phyloP scores from a whole-genome alignment of 257 asterid genomes.

The Rauvolfia tetraphylla region DNA sequence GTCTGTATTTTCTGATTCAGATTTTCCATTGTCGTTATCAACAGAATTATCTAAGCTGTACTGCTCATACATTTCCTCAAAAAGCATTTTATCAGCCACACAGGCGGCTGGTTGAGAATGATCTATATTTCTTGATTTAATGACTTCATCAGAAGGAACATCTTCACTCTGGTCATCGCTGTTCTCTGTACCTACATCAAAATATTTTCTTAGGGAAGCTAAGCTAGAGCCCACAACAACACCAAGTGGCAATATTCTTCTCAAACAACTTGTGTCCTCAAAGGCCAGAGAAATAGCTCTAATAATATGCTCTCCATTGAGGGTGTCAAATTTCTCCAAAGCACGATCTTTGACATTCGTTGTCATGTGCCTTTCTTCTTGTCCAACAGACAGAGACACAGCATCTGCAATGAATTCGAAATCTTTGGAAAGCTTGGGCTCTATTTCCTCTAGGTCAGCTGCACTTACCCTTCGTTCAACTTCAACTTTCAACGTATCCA shows the following conservation, averaged over 20 bases:
- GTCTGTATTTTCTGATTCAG: no score
- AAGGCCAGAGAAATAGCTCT: conserved; percentile 61
- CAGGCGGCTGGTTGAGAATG: conserved; percentile 25
- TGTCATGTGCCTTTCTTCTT: conserved; percentile 25
- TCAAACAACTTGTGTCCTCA: conserved; percentile 58
- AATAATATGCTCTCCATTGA: conserved; percentile 56
- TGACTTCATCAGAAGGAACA: conserved; percentile 29
- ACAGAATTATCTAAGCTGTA: conserved; percentile 19
- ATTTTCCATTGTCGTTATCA: conserved; percentile 29
- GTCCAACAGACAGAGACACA: conserved; percentile 53
- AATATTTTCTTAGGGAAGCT: conserved; percentile 68
- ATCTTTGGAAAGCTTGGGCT: conserved; percentile 60
- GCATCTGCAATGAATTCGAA: conserved; percentile 66
- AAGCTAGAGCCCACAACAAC: conserved; percentile 81
- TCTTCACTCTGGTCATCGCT: conserved; percentile 32
- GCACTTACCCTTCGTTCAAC: conserved; percentile 62
- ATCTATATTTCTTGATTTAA: conserved; percentile 22
- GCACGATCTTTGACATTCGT: conserved; percentile 24
- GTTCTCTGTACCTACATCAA: conserved; percentile 47
- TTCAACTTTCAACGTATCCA: conserved; percentile 68
- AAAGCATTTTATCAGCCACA: conserved; percentile 24
- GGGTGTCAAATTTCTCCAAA: conserved; percentile 36
- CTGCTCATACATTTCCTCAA: conserved; percentile 18
- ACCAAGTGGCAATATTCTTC: conserved; percentile 74
- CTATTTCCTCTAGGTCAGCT: conserved; percentile 51